phyloP scores from a whole-genome alignment of 2,329 filamentous ascomycete species.

The Hypomyces rosellus region DNA sequence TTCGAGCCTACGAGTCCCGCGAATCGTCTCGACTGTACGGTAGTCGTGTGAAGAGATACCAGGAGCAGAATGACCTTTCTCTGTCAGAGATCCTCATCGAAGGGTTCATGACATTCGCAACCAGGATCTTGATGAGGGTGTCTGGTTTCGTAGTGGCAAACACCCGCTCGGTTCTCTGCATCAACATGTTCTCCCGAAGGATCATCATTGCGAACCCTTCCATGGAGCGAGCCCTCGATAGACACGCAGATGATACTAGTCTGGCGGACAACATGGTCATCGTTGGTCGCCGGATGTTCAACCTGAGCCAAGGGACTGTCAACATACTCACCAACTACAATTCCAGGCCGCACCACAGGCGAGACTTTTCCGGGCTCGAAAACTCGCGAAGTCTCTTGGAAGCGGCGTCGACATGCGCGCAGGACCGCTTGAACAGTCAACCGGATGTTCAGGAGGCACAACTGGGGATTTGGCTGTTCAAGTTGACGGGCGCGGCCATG shows the following conservation, averaged over 20 bases:
- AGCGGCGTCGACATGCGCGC: constrained; percentile 17
- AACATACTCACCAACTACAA: constrained; percentile 20
- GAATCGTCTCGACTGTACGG: neutral
- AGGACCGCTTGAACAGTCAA: constrained; percentile 17
- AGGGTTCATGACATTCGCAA: neutral
- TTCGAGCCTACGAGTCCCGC: neutral
- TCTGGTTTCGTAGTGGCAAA: neutral
- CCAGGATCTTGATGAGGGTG: neutral
- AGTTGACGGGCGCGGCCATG: constrained; percentile 23
- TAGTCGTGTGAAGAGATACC: neutral
- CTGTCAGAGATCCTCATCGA: neutral
- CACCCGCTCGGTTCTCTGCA: constrained; percentile 18
- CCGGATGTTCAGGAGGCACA: constrained; percentile 14
- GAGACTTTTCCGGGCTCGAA: constrained; percentile 20
- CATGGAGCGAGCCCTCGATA: constrained; percentile 21
- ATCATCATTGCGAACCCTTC: constrained; percentile 23
- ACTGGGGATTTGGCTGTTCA: constrained; percentile 24
- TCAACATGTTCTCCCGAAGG: constrained; percentile 23
- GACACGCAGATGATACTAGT: constrained; percentile 24
- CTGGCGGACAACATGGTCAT: constrained; percentile 25
- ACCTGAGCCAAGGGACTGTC: constrained; percentile 18
- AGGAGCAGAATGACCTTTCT: neutral
- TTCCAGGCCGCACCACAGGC: constrained; percentile 21
- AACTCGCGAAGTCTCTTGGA: constrained; percentile 19
- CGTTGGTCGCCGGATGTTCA: constrained; percentile 23